phyloP scores from a whole-genome alignment of 2,329 filamentous ascomycete genomes.

The Coniochaeta prunicola region DNA sequence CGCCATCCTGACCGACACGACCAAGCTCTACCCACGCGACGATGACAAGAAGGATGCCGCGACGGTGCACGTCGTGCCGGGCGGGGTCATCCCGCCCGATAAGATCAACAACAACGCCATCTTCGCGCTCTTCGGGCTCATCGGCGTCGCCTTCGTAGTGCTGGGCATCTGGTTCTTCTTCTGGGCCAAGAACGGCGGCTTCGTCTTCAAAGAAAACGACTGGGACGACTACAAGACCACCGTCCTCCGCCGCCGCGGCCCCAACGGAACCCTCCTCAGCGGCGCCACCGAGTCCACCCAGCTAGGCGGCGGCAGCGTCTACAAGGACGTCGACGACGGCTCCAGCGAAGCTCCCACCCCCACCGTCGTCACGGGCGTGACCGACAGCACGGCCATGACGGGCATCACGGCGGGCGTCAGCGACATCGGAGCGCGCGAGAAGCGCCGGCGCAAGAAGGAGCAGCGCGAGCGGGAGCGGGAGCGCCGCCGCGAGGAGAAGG shows the following conservation, averaged over 20 bases:
- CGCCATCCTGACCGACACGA: background rate
- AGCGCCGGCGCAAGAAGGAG: constrained; percentile 42
- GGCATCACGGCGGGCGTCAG: constrained; percentile 52
- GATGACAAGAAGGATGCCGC: no score
- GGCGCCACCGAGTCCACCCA: constrained; percentile 77
- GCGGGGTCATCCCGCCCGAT: constrained; percentile 45
- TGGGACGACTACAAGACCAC: constrained; percentile 99
- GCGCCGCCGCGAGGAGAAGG: constrained; percentile 17
- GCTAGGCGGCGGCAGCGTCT: constrained; percentile 81
- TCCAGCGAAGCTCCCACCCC: constrained; percentile 30
- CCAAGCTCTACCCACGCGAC: constrained; percentile 22
- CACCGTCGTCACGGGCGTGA: constrained; percentile 31
- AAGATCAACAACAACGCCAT: constrained; percentile 62
- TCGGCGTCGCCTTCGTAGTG: constrained; percentile 69
- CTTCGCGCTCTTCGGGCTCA: constrained; percentile 78
- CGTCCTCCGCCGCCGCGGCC: constrained; percentile 79
- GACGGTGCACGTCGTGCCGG: constrained; percentile 26
- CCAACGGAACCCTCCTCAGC: constrained; percentile 78
- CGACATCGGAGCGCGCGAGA: constrained; percentile 48
- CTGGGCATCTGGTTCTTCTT: constrained; percentile 95
- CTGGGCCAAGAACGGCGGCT: constrained; percentile 94
- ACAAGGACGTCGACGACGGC: constrained; percentile 58
- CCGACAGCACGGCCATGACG: constrained; percentile 32
- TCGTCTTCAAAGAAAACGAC: constrained; percentile 75
- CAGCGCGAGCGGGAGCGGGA: constrained; percentile 33